Conservation (phyloP, 352 stramenopile genomes). For the Elongisporangium senticosum region DNA sequence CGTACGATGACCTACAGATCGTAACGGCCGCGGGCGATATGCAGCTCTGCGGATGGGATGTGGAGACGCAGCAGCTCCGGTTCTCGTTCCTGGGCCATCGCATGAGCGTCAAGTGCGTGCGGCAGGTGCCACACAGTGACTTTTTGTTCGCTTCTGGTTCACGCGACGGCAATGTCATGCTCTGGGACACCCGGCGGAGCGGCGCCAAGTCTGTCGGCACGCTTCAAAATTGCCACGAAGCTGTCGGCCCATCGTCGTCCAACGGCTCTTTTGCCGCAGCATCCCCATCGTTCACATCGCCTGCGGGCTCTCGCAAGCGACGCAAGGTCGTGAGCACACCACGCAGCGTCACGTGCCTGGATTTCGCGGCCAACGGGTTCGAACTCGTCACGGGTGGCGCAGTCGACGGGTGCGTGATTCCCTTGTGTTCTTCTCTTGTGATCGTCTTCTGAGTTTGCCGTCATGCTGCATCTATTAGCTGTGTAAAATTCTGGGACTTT, state of each 20-base stretch:
- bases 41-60: conserved; percentile 48
- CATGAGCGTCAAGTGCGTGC: conserved; percentile 79
- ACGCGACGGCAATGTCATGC: conserved; percentile 52
- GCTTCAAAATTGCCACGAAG: conserved; percentile 34
- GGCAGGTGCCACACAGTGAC: conserved; percentile 25
- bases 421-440: background rate
- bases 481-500: conserved; percentile 72
- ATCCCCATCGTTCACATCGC: conserved; percentile 24
- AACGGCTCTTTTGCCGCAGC: conserved; percentile 1
- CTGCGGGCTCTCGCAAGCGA: conserved; percentile 23
- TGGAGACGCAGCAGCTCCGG: conserved; percentile 27
- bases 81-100: conserved; percentile 38
- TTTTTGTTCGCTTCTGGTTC: conserved; percentile 50
- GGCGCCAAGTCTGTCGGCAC: conserved; percentile 17
- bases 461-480: conserved; percentile 11
- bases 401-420: conserved; percentile 27
- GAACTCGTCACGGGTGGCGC: conserved; percentile 55
- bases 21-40: conserved; percentile 57
- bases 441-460: background rate
- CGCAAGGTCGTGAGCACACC: conserved; percentile 15
- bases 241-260: conserved; percentile 12
- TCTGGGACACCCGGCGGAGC: conserved; percentile 42
- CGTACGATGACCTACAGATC: conserved; percentile 36
- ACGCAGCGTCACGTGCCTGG: conserved; percentile 67
- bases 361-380: conserved; percentile 34